Evolutionary conservation across 352 stramenopile species (phyloP).

Genomic region (Phytophthora sansomeana): DNA sequence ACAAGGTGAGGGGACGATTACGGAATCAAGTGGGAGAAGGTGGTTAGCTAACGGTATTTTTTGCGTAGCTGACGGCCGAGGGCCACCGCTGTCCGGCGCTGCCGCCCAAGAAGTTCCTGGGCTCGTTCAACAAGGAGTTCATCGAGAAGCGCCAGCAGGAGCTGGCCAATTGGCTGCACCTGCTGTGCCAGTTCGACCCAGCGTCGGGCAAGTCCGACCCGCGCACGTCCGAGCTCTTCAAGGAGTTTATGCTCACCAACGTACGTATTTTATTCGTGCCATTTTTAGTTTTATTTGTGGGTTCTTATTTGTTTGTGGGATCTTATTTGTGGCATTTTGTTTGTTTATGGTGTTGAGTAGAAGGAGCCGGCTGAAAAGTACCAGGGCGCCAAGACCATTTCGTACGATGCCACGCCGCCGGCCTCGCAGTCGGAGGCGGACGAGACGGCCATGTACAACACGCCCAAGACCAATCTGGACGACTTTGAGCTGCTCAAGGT

Average conservation of each 20-base stretch:
- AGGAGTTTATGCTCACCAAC: slow-evolving; percentile 83
- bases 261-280: slow-evolving; percentile 39
- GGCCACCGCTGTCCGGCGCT: slow-evolving; percentile 83
- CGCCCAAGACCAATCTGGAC: slow-evolving; percentile 89
- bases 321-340: slow-evolving; percentile 14
- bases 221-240: slow-evolving; percentile 74
- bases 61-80: slow-evolving; percentile 63
- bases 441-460: slow-evolving; percentile 79
- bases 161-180: slow-evolving; percentile 86
- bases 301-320: slow-evolving; percentile 12
- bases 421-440: slow-evolving; percentile 37
- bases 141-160: slow-evolving; percentile 91
- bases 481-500: slow-evolving; percentile 95
- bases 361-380: slow-evolving; percentile 83
- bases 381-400: slow-evolving; percentile 38
- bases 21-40: too few relatives aligned
- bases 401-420: slow-evolving; percentile 51
- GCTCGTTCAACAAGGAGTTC: slow-evolving; percentile 91
- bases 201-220: slow-evolving; percentile 69
- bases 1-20: slow-evolving; percentile 55
- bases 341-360: slow-evolving; percentile 33
- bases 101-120: slow-evolving; percentile 90
- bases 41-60: neutral
- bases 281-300: slow-evolving; percentile 18
- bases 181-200: slow-evolving; percentile 81